Conservation (phyloP, 148 eudicot species). For the Vaccinium darrowii region DNA sequence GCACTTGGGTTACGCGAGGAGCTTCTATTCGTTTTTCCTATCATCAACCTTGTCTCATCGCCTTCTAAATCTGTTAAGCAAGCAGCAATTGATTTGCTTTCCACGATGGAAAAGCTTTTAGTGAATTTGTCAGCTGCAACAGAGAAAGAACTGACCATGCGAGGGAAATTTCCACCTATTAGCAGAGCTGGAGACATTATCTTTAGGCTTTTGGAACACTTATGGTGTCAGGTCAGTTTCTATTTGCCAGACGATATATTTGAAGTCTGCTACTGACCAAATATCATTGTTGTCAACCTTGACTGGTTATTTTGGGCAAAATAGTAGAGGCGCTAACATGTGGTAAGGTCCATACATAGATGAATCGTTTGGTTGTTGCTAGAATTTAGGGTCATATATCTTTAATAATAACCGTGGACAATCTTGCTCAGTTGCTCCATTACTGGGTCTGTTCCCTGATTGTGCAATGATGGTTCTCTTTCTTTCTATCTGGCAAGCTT, state of each 20-base stretch:
- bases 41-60: conserved; percentile 75
- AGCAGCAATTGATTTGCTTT: conserved; percentile 65
- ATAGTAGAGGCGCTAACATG: not conserved
- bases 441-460: not conserved
- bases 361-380: not conserved
- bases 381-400: not conserved
- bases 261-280: not conserved
- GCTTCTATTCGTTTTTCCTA: conserved; percentile 63
- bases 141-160: conserved; percentile 20
- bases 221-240: conserved; percentile 69
- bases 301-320: not conserved
- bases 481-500: not conserved
- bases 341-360: not conserved
- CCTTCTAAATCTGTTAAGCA: conserved; percentile 72
- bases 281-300: not conserved
- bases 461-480: not conserved
- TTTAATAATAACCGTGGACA: not conserved
- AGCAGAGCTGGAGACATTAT: conserved; percentile 56
- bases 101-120: conserved; percentile 52
- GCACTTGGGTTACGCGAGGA: conserved; percentile 40
- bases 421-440: not conserved
- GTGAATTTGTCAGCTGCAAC: conserved; percentile 26
- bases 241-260: conserved; percentile 5
- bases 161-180: conserved; percentile 27
- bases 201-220: conserved; percentile 52